phyloP scores from a whole-genome alignment of 352 stramenopile genomes.

The Phytophthora nicotianae region DNA sequence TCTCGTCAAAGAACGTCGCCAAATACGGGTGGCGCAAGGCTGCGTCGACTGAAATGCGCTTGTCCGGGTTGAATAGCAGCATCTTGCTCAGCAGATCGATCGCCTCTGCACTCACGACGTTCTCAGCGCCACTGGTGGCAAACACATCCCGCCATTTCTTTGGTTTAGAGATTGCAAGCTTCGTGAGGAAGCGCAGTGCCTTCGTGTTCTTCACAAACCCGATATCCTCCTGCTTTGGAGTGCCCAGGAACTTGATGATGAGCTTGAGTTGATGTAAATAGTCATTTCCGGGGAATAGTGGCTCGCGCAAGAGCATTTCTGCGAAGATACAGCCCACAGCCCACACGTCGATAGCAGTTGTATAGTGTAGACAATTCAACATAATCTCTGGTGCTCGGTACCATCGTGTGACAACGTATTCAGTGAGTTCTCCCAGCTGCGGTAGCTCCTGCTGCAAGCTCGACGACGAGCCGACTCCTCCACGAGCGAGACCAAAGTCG shows the following conservation, averaged over 20 bases:
- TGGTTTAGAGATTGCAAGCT: conserved; percentile 73
- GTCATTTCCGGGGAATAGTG: conserved; percentile 93
- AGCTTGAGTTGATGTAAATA: conserved; percentile 87
- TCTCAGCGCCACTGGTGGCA: conserved; percentile 32
- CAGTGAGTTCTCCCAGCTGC: conserved; percentile 52
- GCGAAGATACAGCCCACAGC: conserved; percentile 98
- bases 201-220: conserved; percentile 91
- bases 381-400: conserved; percentile 93
- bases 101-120: conserved; percentile 45
- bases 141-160: conserved; percentile 76
- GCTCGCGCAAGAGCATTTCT: conserved; percentile 96
- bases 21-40: conserved; percentile 73
- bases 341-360: conserved; percentile 94
- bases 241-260: conserved; percentile 76
- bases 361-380: conserved; percentile 96
- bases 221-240: conserved; percentile 78
- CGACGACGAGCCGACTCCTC: conserved; percentile 42
- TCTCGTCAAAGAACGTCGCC: conserved; percentile 88
- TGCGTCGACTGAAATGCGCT: conserved; percentile 67
- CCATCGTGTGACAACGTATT: conserved; percentile 80
- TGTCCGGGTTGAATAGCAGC: conserved; percentile 75
- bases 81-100: conserved; percentile 70
- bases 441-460: conserved; percentile 1
- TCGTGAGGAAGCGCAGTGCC: conserved; percentile 88
- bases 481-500: conserved; percentile 76